These are phyloP conservation scores for Baorangia bicolor DNA, from an alignment of 768 basidiomycete species.

Conservation along the genomic window DNA sequence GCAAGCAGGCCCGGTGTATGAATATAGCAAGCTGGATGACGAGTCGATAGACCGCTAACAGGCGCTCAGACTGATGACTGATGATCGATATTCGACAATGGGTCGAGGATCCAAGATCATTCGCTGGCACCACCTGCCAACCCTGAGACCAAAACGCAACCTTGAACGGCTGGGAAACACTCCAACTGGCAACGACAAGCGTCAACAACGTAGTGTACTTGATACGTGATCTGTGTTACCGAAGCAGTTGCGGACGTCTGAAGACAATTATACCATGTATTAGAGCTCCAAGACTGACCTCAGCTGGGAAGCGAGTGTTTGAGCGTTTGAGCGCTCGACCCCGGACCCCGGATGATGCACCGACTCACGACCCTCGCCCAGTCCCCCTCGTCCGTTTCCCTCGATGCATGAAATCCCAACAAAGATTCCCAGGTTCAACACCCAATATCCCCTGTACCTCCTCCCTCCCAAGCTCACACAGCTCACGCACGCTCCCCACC, in stretches of 20 bases:
- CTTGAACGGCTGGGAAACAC: too few relatives aligned
- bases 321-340: background rate
- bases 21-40: too few relatives aligned
- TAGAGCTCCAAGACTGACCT: background rate
- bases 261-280: background rate
- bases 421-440: constrained; percentile 73
- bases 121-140: too few relatives aligned
- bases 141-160: too few relatives aligned
- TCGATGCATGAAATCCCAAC: constrained; percentile 79
- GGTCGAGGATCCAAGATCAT: too few relatives aligned
- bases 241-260: background rate
- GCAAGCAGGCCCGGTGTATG: too few relatives aligned
- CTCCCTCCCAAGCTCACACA: constrained; percentile 61
- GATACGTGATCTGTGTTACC: background rate
- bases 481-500: constrained; percentile 71
- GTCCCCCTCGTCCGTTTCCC: constrained; percentile 43
- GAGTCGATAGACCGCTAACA: too few relatives aligned
- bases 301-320: background rate
- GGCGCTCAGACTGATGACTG: too few relatives aligned
- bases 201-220: background rate
- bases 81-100: too few relatives aligned
- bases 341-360: background rate
- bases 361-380: background rate
- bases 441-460: constrained; percentile 76
- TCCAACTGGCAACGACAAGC: too few relatives aligned